phyloP scores from a whole-genome alignment of 768 basidiomycete species.

The Lentinula raphanica region DNA sequence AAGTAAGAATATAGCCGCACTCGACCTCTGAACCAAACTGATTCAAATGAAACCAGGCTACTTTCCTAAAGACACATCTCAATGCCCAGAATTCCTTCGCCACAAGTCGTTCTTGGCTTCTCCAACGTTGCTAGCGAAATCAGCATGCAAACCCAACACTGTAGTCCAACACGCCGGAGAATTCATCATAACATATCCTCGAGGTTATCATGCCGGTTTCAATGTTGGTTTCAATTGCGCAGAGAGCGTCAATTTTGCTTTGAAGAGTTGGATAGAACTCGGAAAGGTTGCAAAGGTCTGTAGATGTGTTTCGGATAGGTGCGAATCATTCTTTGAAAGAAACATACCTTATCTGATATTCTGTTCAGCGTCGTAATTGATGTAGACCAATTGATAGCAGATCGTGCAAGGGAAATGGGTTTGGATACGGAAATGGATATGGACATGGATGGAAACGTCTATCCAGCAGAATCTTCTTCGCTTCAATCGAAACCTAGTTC shows the following conservation, averaged over 20 bases:
- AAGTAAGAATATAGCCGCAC: constrained; percentile 38
- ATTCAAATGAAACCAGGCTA: constrained; percentile 47
- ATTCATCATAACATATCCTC: constrained; percentile 92
- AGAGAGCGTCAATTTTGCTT: constrained; percentile 94
- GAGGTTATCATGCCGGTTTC: constrained; percentile 96
- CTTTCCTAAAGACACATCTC: constrained; percentile 81
- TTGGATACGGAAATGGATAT: no score
- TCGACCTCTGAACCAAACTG: not conserved
- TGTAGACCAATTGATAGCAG: constrained; percentile 76
- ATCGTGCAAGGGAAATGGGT: constrained; percentile 50
- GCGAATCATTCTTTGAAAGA: constrained; percentile 7
- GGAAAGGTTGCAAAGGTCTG: constrained; percentile 78
- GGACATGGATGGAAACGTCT: no score
- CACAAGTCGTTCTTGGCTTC: constrained; percentile 96
- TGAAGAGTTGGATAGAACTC: constrained; percentile 90
- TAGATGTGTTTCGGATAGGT: constrained; percentile 73
- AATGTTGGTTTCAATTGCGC: constrained; percentile 96
- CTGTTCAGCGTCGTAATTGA: constrained; percentile 80
- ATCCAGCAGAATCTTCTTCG: constrained; percentile 9
- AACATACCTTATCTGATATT: not conserved
- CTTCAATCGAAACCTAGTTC: constrained; percentile 13
- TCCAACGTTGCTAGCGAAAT: constrained; percentile 73
- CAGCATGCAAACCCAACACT: constrained; percentile 75
- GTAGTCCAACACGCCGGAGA: constrained; percentile 93
- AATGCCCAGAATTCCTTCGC: constrained; percentile 90